phyloP scores from a whole-genome alignment of 495 filamentous ascomycete genomes.

The Venustampulla echinocandica region DNA sequence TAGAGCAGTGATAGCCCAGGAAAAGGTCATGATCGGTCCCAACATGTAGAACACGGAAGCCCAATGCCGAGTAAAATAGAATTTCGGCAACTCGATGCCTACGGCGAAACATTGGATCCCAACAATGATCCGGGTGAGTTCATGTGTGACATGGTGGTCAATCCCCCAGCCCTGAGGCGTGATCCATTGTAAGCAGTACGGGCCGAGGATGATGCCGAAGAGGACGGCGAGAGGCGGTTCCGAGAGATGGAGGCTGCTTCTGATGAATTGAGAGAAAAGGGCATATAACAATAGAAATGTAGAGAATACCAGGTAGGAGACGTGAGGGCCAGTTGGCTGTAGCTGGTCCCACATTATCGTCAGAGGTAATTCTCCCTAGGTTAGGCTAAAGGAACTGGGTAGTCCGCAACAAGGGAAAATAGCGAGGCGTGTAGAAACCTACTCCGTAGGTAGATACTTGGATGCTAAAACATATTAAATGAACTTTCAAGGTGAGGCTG shows the following conservation, averaged over 20 bases:
- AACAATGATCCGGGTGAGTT: conserved; percentile 37
- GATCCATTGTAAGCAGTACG: conserved; percentile 27
- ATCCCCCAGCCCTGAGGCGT: conserved; percentile 34
- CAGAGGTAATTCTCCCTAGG: not conserved
- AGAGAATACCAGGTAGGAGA: conserved; percentile 36
- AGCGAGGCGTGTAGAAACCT: too few species aligned
- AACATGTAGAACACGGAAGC: conserved; percentile 35
- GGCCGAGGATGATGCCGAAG: conserved; percentile 38
- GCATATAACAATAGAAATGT: conserved; percentile 39
- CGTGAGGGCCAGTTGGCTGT: conserved; percentile 35
- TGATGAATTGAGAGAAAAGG: conserved; percentile 39
- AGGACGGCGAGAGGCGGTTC: conserved; percentile 42
- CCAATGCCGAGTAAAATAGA: conserved; percentile 36
- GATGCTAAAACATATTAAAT: too few species aligned
- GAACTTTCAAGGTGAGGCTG: too few species aligned
- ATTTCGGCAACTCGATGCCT: conserved; percentile 38
- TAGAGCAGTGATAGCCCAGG: conserved; percentile 36
- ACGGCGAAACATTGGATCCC: conserved; percentile 41
- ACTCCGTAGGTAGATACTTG: too few species aligned
- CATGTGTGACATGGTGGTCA: conserved; percentile 35
- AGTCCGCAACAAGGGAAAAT: too few species aligned
- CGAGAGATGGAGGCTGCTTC: conserved; percentile 41
- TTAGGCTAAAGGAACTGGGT: not conserved
- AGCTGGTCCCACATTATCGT: conserved; percentile 33
- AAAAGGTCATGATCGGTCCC: conserved; percentile 41